These are phyloP conservation scores for Allomyces macrogynus DNA, from an alignment of 192 early-diverging fungal species.

Conservation along the genomic window DNA sequence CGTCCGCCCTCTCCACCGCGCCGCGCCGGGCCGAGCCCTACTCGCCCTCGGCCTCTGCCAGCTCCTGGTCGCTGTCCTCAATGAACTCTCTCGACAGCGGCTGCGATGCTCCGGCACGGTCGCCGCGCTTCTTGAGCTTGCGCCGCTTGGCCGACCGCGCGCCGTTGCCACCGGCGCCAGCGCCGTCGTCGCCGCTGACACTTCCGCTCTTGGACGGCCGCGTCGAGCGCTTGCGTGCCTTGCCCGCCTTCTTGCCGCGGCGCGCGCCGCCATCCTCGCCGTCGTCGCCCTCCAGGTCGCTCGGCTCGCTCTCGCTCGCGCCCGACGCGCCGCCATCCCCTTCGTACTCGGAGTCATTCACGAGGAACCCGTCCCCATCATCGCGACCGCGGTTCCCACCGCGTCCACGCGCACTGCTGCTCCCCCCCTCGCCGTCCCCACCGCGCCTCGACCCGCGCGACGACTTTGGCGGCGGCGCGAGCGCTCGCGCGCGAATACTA, in stretches of 20 bases:
- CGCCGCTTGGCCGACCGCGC: not conserved
- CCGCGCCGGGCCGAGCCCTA: too few species aligned
- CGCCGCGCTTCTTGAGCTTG: not conserved
- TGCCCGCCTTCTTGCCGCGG: not conserved
- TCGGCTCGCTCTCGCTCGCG: too few species aligned
- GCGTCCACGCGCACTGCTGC: too few species aligned
- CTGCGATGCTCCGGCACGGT: not conserved
- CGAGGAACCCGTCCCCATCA: too few species aligned
- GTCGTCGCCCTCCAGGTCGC: too few species aligned
- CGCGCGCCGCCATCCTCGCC: too few species aligned
- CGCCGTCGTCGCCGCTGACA: not conserved
- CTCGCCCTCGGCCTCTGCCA: not conserved
- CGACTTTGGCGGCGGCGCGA: not conserved
- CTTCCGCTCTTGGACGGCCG: not conserved
- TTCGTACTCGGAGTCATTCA: too few species aligned
- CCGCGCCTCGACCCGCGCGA: too few species aligned
- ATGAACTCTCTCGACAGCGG: not conserved
- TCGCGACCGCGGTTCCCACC: too few species aligned
- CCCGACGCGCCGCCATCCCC: too few species aligned
- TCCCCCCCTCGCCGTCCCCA: too few species aligned
- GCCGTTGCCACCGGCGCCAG: not conserved
- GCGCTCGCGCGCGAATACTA: not conserved
- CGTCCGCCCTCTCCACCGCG: too few species aligned
- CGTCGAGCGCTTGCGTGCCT: not conserved
- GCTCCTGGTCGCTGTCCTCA: not conserved